Base-by-base conservation (phyloP, 2,329 filamentous ascomycete genomes). In the Epicoccum nigrum region DNA sequence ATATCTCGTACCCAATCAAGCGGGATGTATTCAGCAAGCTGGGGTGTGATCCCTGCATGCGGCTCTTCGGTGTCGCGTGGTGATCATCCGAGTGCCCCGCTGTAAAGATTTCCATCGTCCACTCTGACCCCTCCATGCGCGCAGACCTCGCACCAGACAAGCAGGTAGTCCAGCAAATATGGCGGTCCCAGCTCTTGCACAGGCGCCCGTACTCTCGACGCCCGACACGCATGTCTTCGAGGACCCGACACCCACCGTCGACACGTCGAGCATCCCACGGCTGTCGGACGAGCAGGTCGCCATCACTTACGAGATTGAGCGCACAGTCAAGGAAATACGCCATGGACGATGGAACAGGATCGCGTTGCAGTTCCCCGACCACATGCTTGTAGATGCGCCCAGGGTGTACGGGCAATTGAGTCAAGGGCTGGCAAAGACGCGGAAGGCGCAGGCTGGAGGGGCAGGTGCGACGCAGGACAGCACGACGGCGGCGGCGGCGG, bases 351-450 rank as follows among this genome's bases (percentile, higher is more conserved):
- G 90, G 83, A 83, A 77, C 56, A 83, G 88, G 42, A 83, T 99
- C 25, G 94, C 92, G 1, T 77, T 99, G n/a, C 94, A 99, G 70
- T 97, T 99, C 63, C 93, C 94, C 0, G 94, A 99, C 75, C 82
- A 87, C 21, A 96, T 97, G 90, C 82, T 99, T 1, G 80, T 84
- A 1, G 92, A 99, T 79, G 90, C 90, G 7, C 88, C 91, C 4
- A 82, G 88, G 50, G 89, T 97, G 0, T 91, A 88, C 49, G 85
- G 87, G 45, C 77, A 85, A 0, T 74, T 96, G 55, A 79, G 78
- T 47, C 74, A 77, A 35, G 82, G 80, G 0, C 67, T 88, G 40
- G 71, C 72, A 31, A 60, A 64, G 25, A 58, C 53, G 28, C 52
- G 60, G 21, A 65, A 58, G 43, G 46, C 11, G 17, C 54, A 48